Base-by-base conservation (phyloP, 2,329 filamentous ascomycete genomes). In the Penicillium sp. region DNA sequence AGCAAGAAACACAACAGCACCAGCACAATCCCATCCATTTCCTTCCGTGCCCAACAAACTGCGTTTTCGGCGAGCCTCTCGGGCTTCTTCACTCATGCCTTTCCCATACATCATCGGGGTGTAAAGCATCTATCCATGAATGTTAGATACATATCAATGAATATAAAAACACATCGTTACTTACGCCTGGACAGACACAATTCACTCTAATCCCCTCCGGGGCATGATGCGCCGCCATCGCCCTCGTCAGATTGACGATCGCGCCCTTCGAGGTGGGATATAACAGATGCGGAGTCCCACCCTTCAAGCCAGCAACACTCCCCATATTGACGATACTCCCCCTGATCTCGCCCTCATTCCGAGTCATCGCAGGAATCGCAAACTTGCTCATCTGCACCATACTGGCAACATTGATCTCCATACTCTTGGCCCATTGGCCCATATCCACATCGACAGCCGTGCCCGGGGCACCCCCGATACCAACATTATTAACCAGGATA, bases 301-400 rank as follows among this genome's bases (percentile, higher is more conserved):
- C 82, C 53, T 78, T 78, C n/a, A 71, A 50, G 1, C 69, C 69
- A 38, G 86, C 85, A 1, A 89, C 86, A 49, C 80, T 84, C 2
- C 83, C 83, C 79, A 89, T 85, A 67, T 89, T 89, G n/a, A 71
- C 67, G 34, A 70, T 67, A 31, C 62, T 70, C 4, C 69, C 69
- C 31, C 61, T 63, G 55, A 75, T 67, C 38, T 81, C 77, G 0
- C 77, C 77, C 6, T 79, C 74, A 56, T 88, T 87, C 57, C 77
- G 78, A 25, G 64, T 62, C 86, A 89, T 89, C 3, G 76, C 82
- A 0, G 86, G 87, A 34, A 90, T 82, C 0, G 82, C 81, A 64
- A 84, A 83, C 66, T 88, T 87, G 17, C 78, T 77, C 85, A 89
- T 88, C 56, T 83, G 76, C 34, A 89, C 82, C 86, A 89, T 89